A percentile compares a stretch with the other conserved stretches of the same genome.
phyloP scores from a whole-genome alignment of 2,329 filamentous ascomycete genomes.

The Neofusicoccum laricinum region DNA sequence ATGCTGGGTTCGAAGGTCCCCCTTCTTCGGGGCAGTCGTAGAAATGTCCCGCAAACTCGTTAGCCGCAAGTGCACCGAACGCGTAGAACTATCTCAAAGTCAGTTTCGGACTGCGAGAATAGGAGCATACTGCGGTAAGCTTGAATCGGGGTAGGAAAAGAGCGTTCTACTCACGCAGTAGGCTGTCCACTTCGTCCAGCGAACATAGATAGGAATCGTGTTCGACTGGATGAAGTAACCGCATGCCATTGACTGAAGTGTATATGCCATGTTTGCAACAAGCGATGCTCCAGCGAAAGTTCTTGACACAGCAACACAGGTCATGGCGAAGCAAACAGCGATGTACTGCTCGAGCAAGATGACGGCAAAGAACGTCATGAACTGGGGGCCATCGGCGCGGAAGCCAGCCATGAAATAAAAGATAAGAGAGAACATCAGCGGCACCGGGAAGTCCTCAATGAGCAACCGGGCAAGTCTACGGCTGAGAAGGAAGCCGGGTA shows the following conservation, averaged over 20 bases:
- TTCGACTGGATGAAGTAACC: slow-evolving; percentile 74
- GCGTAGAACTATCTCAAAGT: slow-evolving; percentile 56
- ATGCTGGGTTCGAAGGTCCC: slow-evolving; percentile 62
- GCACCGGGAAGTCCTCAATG: slow-evolving; percentile 71
- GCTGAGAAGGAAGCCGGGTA: slow-evolving; percentile 68
- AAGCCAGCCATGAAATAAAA: slow-evolving; percentile 80
- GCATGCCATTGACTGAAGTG: slow-evolving; percentile 70
- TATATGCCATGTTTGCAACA: slow-evolving; percentile 70
- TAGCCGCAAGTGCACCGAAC: slow-evolving; percentile 68
- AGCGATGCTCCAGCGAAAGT: slow-evolving; percentile 69
- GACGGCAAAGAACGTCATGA: slow-evolving; percentile 70
- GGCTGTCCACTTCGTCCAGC: slow-evolving; percentile 70
- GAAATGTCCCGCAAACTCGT: slow-evolving; percentile 70
- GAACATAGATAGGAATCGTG: slow-evolving; percentile 72
- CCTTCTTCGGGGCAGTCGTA: slow-evolving; percentile 68
- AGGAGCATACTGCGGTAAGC: no score
- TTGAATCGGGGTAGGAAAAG: no score
- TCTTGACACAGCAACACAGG: slow-evolving; percentile 63
- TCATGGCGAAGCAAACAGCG: slow-evolving; percentile 67
- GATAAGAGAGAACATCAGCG: slow-evolving; percentile 66
- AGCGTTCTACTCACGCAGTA: slow-evolving; percentile 52
- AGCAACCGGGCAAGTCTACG: slow-evolving; percentile 65
- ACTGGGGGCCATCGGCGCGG: slow-evolving; percentile 59
- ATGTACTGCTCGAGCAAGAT: slow-evolving; percentile 70
- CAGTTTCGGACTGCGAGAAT: not conserved